These are phyloP conservation scores for Trapa bicornis DNA, from an alignment of 345 rosid species.

Conservation along the genomic window DNA sequence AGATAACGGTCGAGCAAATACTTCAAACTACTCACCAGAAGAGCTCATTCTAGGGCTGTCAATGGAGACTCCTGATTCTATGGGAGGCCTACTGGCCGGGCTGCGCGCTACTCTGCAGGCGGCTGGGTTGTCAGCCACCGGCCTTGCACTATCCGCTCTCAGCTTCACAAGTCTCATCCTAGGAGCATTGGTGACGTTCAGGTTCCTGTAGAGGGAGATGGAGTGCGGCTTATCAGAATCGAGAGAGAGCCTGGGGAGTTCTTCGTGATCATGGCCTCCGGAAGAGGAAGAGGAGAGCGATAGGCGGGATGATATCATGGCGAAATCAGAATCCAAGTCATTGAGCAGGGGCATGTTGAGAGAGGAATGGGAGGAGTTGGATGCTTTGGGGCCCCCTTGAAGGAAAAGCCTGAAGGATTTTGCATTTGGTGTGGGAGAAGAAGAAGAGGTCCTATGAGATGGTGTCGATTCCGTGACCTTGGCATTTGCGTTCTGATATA, in stretches of 20 bases:
- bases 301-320: constrained; percentile 59
- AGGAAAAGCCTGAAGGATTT: constrained; percentile 57
- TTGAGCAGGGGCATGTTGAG: constrained; percentile 56
- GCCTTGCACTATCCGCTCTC: constrained; percentile 18
- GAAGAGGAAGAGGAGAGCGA: constrained; percentile 79
- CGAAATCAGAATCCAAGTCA: constrained; percentile 40
- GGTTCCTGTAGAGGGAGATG: constrained; percentile 50
- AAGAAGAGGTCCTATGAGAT: constrained; percentile 13
- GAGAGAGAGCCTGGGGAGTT: constrained; percentile 63
- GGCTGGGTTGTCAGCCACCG: constrained; percentile 11
- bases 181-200: constrained; percentile 37
- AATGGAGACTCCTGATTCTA: constrained; percentile 47
- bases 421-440: constrained; percentile 22
- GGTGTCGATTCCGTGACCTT: constrained; percentile 6
- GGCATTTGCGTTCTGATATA: constrained; percentile 30
- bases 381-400: constrained; percentile 50
- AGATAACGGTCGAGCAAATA: neutral
- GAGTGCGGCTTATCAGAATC: constrained; percentile 62
- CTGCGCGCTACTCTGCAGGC: constrained; percentile 39
- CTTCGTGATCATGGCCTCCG: constrained; percentile 81
- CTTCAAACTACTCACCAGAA: constrained; percentile 41
- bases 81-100: constrained; percentile 39
- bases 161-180: constrained; percentile 59
- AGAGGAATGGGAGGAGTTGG: constrained; percentile 25
- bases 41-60: constrained; percentile 93